Base-by-base conservation (phyloP, 352 stramenopile species). In the Chrysophaeum taylorii region DNA sequence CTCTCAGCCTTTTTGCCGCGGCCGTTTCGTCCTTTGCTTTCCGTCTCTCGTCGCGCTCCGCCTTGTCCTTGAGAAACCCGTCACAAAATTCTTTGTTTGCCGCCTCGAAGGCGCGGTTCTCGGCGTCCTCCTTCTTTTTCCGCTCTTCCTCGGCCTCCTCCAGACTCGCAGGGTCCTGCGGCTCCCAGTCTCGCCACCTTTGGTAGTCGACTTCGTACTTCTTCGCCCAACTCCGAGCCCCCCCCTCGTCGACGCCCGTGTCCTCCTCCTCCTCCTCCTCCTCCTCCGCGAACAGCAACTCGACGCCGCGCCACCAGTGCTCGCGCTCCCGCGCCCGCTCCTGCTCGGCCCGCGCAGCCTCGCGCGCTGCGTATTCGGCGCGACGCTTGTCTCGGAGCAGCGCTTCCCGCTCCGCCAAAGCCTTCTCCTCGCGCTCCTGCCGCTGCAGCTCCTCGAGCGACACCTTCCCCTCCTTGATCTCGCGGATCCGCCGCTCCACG, bases 151-250 rank as follows among this genome's bases (percentile, higher is more conserved):
- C 57, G 12, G 31, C 33, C 57, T 25, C 12, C 57, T 66, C 57
- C 2, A 42, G 33, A 2, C 33, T 45, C 9, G 57, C 57, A 5
- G 14, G 14, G 57, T 66, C 57, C 5, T 45, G 16, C 57, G 57
- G 57, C 33, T 7, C 27, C 14, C 27, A 66, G 2, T 42, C 36
- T 1, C 15, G 4, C 57, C 57, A 66, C 2, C 57, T 15, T 7
- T 5, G 33, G 57, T 66, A 66, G 57, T 66, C 57, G 57, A 45
- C 45, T 23, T 66, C 57, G 57, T 66, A 66, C 33, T 45, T 42
- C 2, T 36, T 15, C 57, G 45, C 1, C 4, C 12, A 2, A 23
- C 1, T 9, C 7, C 45, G 33, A 2, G 16, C 2, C 7, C 18
- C 57, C 4, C 33, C 35, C 1, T 45, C 33, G 57, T 16, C 21